These are phyloP conservation scores for Morella rubra DNA, from an alignment of 306 rosid species.

Conservation along the genomic window DNA sequence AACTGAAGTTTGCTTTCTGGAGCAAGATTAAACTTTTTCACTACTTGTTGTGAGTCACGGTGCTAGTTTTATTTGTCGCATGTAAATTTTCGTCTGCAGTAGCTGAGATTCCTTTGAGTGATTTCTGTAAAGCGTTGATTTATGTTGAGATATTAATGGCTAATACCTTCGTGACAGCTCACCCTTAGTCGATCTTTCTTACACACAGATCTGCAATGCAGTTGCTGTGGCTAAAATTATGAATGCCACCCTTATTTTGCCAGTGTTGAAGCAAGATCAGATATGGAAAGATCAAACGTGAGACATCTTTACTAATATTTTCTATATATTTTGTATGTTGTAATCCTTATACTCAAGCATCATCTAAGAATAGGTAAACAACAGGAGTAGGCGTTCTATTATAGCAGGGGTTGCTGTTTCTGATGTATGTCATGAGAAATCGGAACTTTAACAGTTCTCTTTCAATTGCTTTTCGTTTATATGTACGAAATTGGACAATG, in stretches of 20 bases:
- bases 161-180: constrained; percentile 8
- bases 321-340: not conserved
- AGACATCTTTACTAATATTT: constrained; percentile 32
- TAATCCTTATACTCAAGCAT: not conserved
- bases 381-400: not conserved
- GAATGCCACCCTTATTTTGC: constrained; percentile 96
- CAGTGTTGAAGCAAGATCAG: constrained; percentile 97
- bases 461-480: not conserved
- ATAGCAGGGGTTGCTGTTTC: constrained; percentile 3
- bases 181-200: constrained; percentile 16
- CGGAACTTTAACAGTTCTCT: not conserved
- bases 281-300: constrained; percentile 99
- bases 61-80: not conserved
- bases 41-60: not conserved
- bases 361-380: not conserved
- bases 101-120: not conserved
- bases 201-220: constrained; percentile 95
- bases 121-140: constrained; percentile 2
- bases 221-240: constrained; percentile 98
- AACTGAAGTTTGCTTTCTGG: not conserved
- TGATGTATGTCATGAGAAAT: not conserved
- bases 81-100: not conserved
- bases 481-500: not conserved
- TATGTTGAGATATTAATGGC: constrained; percentile 10
- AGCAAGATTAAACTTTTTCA: not conserved